Conservation (phyloP, 768 basidiomycete genomes). For the Scleroderma citrinum region DNA sequence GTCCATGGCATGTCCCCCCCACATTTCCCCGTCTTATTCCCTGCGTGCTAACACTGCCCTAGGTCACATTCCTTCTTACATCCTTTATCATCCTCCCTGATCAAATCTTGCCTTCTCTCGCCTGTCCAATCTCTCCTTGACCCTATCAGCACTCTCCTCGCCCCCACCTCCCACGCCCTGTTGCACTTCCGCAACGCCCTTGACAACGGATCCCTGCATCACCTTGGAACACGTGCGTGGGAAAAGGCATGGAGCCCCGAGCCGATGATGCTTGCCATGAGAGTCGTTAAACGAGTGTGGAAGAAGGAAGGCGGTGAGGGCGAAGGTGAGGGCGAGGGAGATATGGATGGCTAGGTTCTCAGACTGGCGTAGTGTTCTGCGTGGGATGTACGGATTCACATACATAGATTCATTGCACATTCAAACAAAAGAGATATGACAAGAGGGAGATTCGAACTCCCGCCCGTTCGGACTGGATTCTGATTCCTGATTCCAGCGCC, state of each 20-base stretch:
- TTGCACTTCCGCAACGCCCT: constrained; percentile 48
- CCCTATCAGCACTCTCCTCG: constrained; percentile 48
- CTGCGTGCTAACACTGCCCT: neutral
- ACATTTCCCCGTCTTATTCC: too few species aligned
- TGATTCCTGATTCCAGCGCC: constrained; percentile 38
- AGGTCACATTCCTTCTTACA: neutral
- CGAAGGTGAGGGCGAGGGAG: neutral
- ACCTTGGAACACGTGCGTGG: constrained; percentile 54
- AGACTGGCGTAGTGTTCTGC: neutral
- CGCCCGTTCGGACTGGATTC: constrained; percentile 28
- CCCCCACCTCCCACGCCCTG: constrained; percentile 50
- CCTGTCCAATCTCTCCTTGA: constrained; percentile 50
- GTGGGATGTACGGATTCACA: too few species aligned
- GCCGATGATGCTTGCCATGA: constrained; percentile 43
- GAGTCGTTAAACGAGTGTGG: constrained; percentile 36
- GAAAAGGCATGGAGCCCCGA: constrained; percentile 61
- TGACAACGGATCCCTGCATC: constrained; percentile 49
- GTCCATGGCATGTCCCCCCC: neutral
- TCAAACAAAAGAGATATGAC: constrained; percentile 16
- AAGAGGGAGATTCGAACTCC: constrained; percentile 35
- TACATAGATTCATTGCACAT: too few species aligned
- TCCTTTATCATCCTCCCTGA: neutral
- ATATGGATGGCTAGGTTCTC: neutral
- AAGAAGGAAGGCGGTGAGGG: constrained; percentile 22
- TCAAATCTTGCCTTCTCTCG: constrained; percentile 43